phyloP scores from a whole-genome alignment of 2,329 filamentous ascomycete genomes.

The Chaetomium globosum region DNA sequence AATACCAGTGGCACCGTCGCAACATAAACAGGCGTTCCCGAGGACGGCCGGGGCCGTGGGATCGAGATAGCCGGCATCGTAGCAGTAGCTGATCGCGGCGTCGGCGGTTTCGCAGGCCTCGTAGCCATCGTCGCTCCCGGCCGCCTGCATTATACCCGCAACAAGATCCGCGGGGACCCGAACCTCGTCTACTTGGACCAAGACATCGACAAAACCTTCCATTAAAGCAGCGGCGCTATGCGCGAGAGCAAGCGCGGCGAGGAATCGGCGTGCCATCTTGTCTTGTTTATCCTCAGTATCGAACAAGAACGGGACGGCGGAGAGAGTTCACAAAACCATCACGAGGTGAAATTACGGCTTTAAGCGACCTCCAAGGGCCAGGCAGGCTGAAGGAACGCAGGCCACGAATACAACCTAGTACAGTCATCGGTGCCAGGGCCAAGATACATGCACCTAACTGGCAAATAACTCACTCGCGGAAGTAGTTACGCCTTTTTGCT shows the following conservation, averaged over 20 bases:
- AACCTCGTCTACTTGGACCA: conserved; percentile 25
- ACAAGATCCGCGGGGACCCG: conserved; percentile 6
- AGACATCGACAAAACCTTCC: conserved; percentile 24
- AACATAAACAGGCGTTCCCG: conserved; percentile 37
- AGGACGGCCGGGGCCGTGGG: conserved; percentile 18
- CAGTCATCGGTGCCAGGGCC: not conserved
- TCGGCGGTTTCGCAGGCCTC: conserved; percentile 30
- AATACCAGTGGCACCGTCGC: conserved; percentile 26
- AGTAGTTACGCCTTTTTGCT: not conserved
- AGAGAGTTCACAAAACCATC: not conserved
- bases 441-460: not conserved
- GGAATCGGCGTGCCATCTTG: conserved; percentile 25
- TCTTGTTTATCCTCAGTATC: not conserved
- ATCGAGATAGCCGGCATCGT: conserved; percentile 26
- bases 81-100: conserved; percentile 30
- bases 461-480: not conserved
- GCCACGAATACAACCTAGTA: not conserved
- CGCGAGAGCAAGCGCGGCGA: conserved; percentile 26
- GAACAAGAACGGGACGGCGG: not conserved
- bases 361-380: conserved; percentile 5
- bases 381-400: not conserved
- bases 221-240: conserved; percentile 26
- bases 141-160: conserved; percentile 17
- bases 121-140: conserved; percentile 19
- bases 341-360: conserved; percentile 4